Conservation (phyloP, 2,329 filamentous ascomycete genomes). For the Phialophora expanda region DNA sequence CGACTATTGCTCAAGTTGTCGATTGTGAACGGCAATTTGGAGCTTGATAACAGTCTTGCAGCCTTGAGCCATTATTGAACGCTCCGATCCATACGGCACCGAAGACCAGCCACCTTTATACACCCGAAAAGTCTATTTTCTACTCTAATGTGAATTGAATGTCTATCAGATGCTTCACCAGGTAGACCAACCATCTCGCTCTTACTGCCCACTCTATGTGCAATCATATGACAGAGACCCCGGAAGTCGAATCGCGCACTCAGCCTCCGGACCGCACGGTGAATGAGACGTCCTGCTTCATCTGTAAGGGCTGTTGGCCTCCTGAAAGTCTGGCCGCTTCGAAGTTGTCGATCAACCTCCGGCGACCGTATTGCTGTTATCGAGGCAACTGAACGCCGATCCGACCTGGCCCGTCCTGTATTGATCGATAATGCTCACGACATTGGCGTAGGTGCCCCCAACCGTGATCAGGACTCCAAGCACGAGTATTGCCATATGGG, state of each 20-base stretch:
- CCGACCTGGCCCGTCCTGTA: conserved; percentile 15
- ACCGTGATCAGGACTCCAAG: not conserved
- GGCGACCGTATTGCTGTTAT: conserved; percentile 21
- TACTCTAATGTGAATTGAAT: not conserved
- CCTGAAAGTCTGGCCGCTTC: not conserved
- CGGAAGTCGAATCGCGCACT: not conserved
- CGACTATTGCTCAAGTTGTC: not conserved
- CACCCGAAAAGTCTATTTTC: not conserved
- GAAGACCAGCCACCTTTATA: too few relatives aligned
- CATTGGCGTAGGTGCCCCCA: not conserved
- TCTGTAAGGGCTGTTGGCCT: not conserved
- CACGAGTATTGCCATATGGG: not conserved
- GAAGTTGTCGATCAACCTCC: conserved; percentile 2
- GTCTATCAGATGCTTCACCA: not conserved
- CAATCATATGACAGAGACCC: not conserved
- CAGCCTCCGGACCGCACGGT: not conserved
- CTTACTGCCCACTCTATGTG: not conserved
- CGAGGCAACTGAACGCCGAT: conserved; percentile 18
- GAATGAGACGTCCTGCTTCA: not conserved
- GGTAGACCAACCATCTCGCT: not conserved
- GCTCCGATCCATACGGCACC: too few relatives aligned
- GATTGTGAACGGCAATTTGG: not conserved
- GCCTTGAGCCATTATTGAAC: too few relatives aligned
- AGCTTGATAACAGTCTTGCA: not conserved
- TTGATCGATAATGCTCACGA: conserved; percentile 20